phyloP scores from a whole-genome alignment of 2,329 filamentous ascomycete species.

The Botrytis squamosa region DNA sequence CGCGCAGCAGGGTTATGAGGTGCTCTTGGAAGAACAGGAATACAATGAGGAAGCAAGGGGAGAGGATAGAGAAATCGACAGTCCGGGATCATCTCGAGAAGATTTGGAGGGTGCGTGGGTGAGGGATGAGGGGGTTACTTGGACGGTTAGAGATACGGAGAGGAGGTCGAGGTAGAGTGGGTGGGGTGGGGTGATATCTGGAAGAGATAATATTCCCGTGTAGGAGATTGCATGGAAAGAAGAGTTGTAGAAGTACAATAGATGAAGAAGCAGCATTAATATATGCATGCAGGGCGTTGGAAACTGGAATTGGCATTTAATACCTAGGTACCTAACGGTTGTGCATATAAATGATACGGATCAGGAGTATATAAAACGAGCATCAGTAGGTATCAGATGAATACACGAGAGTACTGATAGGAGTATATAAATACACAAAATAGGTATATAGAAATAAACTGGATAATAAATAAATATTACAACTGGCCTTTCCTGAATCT shows the following conservation, averaged over 20 bases:
- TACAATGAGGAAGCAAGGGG: not conserved
- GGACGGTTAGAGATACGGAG: conserved; percentile 22
- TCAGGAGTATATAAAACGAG: not conserved
- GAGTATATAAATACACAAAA: not conserved
- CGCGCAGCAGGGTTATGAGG: conserved; percentile 27
- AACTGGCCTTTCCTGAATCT: not conserved
- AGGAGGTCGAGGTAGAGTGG: not conserved
- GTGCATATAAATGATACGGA: not conserved
- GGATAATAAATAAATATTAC: not conserved
- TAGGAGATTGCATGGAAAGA: not conserved
- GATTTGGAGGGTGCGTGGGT: conserved; percentile 32
- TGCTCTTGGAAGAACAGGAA: conserved; percentile 6
- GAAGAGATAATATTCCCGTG: not conserved
- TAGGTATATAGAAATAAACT: not conserved
- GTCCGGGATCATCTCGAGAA: not conserved
- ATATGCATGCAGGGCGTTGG: not conserved
- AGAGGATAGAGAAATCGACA: not conserved
- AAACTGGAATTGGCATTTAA: not conserved
- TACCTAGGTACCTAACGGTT: not conserved
- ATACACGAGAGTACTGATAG: not conserved
- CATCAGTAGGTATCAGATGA: not conserved
- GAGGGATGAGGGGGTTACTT: conserved; percentile 27
- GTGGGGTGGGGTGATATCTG: not conserved
- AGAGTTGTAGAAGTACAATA: not conserved
- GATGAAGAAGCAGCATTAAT: not conserved